Evolutionary conservation across 495 filamentous ascomycete species (phyloP).

Genomic region (Astrothelium macrocarpum): DNA sequence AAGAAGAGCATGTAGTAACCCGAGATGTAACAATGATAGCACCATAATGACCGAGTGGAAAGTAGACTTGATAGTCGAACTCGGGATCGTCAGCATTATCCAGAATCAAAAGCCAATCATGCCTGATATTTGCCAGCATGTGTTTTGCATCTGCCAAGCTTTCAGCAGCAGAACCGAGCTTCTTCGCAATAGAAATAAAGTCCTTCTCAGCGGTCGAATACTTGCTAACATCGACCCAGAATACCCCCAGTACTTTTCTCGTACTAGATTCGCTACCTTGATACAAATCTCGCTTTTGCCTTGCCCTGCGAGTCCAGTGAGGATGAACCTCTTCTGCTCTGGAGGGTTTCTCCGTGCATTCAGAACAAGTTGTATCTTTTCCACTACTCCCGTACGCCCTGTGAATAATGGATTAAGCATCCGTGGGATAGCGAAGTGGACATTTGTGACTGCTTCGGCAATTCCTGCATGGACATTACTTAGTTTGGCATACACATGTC

Average conservation of each 20-base stretch:
- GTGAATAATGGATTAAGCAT: conserved; percentile 1
- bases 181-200: conserved; percentile 13
- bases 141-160: conserved; percentile 8
- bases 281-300: conserved; percentile 20
- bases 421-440: background rate
- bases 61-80: conserved; percentile 15
- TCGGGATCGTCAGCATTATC: conserved; percentile 20
- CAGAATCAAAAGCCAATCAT: conserved; percentile 17
- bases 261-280: conserved; percentile 12
- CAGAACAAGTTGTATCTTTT: background rate
- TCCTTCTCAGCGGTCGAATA: conserved; percentile 3
- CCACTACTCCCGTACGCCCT: background rate
- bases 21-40: conserved; percentile 17
- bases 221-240: conserved; percentile 16
- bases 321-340: conserved; percentile 13
- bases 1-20: conserved; percentile 1
- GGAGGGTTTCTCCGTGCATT: background rate
- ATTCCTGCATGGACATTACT: background rate
- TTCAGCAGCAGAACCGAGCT: conserved; percentile 5
- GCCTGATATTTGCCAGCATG: conserved; percentile 11
- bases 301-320: conserved; percentile 14
- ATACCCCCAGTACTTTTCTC: conserved; percentile 19
- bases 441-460: background rate
- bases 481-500: background rate
- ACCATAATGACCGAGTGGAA: conserved; percentile 16